These are phyloP conservation scores for Sutorius eximius DNA, from an alignment of 1,284 basidiomycete species.

Conservation along the genomic window DNA sequence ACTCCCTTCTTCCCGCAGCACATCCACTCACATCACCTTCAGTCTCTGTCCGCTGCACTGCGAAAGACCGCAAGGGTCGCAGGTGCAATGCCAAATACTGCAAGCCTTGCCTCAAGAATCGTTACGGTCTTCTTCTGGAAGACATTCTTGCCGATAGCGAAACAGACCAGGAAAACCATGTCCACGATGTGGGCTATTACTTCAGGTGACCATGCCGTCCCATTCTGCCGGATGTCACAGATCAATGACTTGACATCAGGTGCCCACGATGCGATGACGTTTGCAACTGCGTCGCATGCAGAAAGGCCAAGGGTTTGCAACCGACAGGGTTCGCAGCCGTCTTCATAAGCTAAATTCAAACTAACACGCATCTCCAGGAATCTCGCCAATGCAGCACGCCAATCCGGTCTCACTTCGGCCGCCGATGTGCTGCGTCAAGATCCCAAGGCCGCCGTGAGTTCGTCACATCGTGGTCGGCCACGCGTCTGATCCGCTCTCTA, in stretches of 20 bases:
- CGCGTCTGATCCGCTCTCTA: constrained; percentile 12
- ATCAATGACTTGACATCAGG: constrained; percentile 38
- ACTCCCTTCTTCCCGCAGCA: not conserved
- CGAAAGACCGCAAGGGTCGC: constrained; percentile 33
- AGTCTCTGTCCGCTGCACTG: constrained; percentile 56
- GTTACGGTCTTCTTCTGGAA: constrained; percentile 57
- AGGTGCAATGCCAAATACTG: constrained; percentile 63
- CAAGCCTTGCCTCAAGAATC: constrained; percentile 61
- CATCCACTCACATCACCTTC: constrained; percentile 7
- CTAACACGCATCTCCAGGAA: constrained; percentile 32
- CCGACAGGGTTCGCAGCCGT: constrained; percentile 49
- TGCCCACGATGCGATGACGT: constrained; percentile 65
- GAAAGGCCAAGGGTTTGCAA: constrained; percentile 58
- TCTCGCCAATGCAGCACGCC: constrained; percentile 37
- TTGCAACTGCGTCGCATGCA: constrained; percentile 67
- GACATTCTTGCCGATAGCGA: constrained; percentile 40
- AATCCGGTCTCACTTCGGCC: constrained; percentile 39
- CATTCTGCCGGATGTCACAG: constrained; percentile 3
- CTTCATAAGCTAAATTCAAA: constrained; percentile 1
- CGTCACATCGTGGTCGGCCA: not conserved
- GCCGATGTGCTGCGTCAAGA: constrained; percentile 40
- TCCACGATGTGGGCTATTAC: constrained; percentile 42
- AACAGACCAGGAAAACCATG: constrained; percentile 34
- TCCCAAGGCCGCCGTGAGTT: constrained; percentile 35
- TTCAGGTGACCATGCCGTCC: constrained; percentile 49